Percentiles rank a stretch among this genome's conserved stretches.
Evolutionary conservation across 129 eudicot species (phyloP).

Genomic region (Ambrosia artemisiifolia): DNA sequence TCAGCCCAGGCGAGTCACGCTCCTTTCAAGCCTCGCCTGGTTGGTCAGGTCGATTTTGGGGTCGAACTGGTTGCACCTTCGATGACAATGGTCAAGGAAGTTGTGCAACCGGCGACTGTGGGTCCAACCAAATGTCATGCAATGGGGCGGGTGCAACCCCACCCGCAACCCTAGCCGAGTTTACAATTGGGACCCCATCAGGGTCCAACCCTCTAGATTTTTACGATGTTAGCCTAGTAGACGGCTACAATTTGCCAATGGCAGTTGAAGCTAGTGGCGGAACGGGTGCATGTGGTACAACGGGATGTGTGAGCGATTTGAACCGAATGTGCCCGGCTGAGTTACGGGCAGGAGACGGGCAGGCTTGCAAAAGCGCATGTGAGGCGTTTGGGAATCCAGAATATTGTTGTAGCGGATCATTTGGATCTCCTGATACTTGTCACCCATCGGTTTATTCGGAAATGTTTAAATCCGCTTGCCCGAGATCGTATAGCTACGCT

Average conservation of each 20-base stretch:
- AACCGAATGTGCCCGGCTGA: conserved; percentile 64
- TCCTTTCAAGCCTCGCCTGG: conserved; percentile 56
- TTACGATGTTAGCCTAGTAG: conserved; percentile 76
- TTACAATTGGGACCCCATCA: conserved; percentile 46
- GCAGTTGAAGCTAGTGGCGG: conserved; percentile 51
- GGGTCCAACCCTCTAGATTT: conserved; percentile 46
- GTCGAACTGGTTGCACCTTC: conserved; percentile 61
- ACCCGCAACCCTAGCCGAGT: conserved; percentile 72
- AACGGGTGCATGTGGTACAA: conserved; percentile 49
- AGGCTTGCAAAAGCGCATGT: conserved; percentile 73
- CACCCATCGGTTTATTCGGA: conserved; percentile 61
- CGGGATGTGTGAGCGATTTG: conserved; percentile 60
- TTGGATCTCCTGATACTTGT: conserved; percentile 55
- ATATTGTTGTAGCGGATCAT: conserved; percentile 73
- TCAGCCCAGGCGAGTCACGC: conserved; percentile 48
- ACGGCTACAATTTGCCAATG: conserved; percentile 67
- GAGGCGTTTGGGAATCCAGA: conserved; percentile 66
- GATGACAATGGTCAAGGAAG: conserved; percentile 55
- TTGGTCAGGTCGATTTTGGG: conserved; percentile 91
- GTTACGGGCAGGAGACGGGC: conserved; percentile 49
- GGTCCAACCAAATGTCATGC: conserved; percentile 59
- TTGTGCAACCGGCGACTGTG: conserved; percentile 73
- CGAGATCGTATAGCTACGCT: conserved; percentile 71
- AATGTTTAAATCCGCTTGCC: conserved; percentile 73
- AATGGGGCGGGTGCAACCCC: conserved; percentile 71